Evolutionary conservation across 768 basidiomycete species (phyloP), one percentile per base, ranked within the genome.

Genomic region (Mrakia hoshinonis): DNA sequence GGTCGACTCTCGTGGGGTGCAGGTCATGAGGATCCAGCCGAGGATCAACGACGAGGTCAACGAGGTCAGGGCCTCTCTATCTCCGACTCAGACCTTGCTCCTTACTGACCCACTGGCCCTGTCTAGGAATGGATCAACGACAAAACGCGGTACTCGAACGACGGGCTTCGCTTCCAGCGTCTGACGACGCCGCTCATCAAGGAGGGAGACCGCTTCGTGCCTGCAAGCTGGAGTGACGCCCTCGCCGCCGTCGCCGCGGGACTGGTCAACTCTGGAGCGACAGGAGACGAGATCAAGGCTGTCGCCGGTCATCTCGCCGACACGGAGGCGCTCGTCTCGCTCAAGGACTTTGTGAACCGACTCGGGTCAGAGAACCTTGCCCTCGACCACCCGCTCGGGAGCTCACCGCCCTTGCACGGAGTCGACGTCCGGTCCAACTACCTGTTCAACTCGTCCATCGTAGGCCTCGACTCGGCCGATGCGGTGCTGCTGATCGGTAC

Each of bases 111-210:
- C n/a, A n/a, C n/a, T n/a, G n/a, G n/a, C n/a, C n/a, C n/a, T n/a
- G n/a, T n/a, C n/a, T 24, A 51, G 82, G 96, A 99, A 80, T 98
- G 96, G 96, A 95, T 99, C 79, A 92, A 85, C 80, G 96, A 99
- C 84, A 99, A 99, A 85, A 93, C 95, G 1, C 90, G 96, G 70
- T 93, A 92, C 79, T 90, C 95, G 1, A 90, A 93, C 79, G 96
- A 99, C 76, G 96, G 96, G 12, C 85, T 99, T 39, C 87, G 87
- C 77, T 95, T 92, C 84, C 96, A 99, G 80, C 89, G 95, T 26
- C 82, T 99, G 76, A 97, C 94, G 4, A 88, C 88, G 0, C 96
- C 96, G 2, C 85, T 98, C 52, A 82, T 97, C 74, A 90, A 93
- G 79, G 83, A 87, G 68, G 94, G 90, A n/a, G 91, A 94, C 78